Evolutionary conservation across 2,329 filamentous ascomycete species (phyloP), one percentile per base, ranked within the genome.

Genomic region (Xylariaceae sp.): DNA sequence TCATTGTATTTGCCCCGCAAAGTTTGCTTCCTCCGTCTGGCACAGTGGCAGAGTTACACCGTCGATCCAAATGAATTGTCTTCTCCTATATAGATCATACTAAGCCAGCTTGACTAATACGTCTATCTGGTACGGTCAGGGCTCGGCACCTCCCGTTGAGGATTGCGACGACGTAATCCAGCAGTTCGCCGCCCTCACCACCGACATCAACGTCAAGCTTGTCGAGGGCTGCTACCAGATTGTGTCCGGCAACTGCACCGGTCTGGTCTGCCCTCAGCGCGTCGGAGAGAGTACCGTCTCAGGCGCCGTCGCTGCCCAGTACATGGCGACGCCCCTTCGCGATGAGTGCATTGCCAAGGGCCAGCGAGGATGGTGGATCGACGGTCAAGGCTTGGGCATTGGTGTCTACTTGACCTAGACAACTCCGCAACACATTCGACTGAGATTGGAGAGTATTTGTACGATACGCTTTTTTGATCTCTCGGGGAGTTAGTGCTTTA

Each of bases 301-400:
- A 1, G 65, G 66, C 45, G 39, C 64, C 2, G 13, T 61, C 18
- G 65, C 67, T 1, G 67, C 68, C 44, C 64, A 69, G 58, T 66
- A 62, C 63, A 65, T 71, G 61, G 53, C 51, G 9, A 58, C 63
- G 7, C 65, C 66, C 8, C 30, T 71, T 23, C 65, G 64, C 44
- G 55, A 66, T 2, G 63, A 69, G 60, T 71, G 69, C 54, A 68
- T 71, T 47, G 59, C 67, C 51, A 66, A 69, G 2, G 69, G 69
- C 7, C 57, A 62, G 17, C 66, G 68, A 57, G 68, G 69, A 56
- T 70, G 68, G 68, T 71, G 67, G 60, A 60, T 64, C 10, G 67
- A 71, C 45, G 64, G 67, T 9, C 54, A 58, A 34, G 59, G 54
- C 49, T 63, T 39, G 39, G 68, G 67, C 13, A 56, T 69, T 15